A percentile compares a stretch with the other conserved stretches of the same genome.
These are phyloP conservation scores for Pterocarpus macrocarpus DNA, from an alignment of 306 rosid species.

Conservation along the genomic window DNA sequence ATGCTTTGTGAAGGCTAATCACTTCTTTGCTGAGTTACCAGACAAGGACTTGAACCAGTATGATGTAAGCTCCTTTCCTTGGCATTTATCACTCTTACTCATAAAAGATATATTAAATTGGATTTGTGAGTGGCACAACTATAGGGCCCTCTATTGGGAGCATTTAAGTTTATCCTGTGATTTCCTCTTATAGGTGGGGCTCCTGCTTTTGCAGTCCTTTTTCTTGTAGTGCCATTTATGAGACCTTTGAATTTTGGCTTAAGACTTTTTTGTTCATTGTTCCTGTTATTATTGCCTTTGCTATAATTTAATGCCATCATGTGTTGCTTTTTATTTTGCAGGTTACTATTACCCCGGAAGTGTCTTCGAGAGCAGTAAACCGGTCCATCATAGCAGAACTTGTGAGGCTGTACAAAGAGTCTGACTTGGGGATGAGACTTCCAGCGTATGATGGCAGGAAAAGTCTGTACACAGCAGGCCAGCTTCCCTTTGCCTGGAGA, in stretches of 20 bases:
- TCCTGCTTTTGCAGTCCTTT: conserved; percentile 61
- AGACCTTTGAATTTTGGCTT: conserved; percentile 45
- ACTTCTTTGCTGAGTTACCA: conserved; percentile 96
- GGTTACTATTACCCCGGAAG: conserved; percentile 94
- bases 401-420: conserved; percentile 82
- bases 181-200: conserved; percentile 51
- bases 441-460: conserved; percentile 98
- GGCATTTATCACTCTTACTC: conserved; percentile 11
- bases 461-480: conserved; percentile 97
- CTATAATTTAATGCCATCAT: conserved; percentile 53
- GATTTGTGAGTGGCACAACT: conserved; percentile 37
- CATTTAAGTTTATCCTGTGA: conserved; percentile 55
- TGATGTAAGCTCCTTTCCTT: conserved; percentile 76
- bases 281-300: conserved; percentile 57
- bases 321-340: conserved; percentile 51
- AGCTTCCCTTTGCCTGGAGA: conserved; percentile 89
- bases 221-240: conserved; percentile 66
- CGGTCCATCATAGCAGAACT: conserved; percentile 93
- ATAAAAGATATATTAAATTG: conserved; percentile 31
- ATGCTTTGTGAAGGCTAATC: conserved; percentile 96
- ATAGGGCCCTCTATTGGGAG: conserved; percentile 60
- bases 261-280: conserved; percentile 49
- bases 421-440: conserved; percentile 92
- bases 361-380: conserved; percentile 82
- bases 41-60: conserved; percentile 97